Evolutionary conservation across 805 yeast genomes (phyloP).

Genomic region (Candida parachauliodes): DNA sequence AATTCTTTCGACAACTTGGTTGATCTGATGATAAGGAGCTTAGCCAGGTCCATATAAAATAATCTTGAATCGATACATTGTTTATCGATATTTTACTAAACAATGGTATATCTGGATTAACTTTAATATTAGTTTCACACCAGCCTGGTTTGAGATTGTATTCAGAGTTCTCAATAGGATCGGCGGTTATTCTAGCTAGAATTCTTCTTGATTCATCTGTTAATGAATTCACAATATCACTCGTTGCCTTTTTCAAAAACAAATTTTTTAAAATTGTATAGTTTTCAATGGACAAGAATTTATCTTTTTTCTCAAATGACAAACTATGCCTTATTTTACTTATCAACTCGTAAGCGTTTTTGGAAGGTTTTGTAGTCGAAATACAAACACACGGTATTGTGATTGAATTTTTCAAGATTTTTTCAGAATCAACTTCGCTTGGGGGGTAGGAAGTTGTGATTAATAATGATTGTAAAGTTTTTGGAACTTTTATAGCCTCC

Average conservation of each 20-base stretch:
- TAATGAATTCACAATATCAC: slow-evolving; percentile 57
- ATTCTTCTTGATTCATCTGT: slow-evolving; percentile 72
- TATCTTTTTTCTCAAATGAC: slow-evolving; percentile 64
- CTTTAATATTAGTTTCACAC: slow-evolving; percentile 15
- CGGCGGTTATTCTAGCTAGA: slow-evolving; percentile 35
- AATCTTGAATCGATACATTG: slow-evolving; percentile 76
- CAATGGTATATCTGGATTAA: slow-evolving; percentile 29
- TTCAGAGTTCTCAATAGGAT: slow-evolving; percentile 29
- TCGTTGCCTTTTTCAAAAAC: slow-evolving; percentile 53
- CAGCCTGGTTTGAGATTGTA: slow-evolving; percentile 40
- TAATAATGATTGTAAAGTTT: slow-evolving; percentile 59
- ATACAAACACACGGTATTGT: slow-evolving; percentile 63
- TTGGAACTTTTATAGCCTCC: slow-evolving; percentile 58
- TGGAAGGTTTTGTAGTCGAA: slow-evolving; percentile 47
- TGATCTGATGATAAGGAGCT: slow-evolving; percentile 74
- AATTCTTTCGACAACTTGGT: slow-evolving; percentile 55
- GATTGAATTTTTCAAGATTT: slow-evolving; percentile 35
- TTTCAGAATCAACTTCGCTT: slow-evolving; percentile 30
- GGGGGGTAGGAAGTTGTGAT: slow-evolving; percentile 79
- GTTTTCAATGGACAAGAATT: slow-evolving; percentile 74
- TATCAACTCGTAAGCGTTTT: slow-evolving; percentile 56
- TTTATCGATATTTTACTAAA: slow-evolving; percentile 41
- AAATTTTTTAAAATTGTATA: slow-evolving; percentile 69
- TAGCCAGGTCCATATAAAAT: slow-evolving; percentile 90
- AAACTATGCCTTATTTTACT: slow-evolving; percentile 47